Base-by-base conservation (phyloP, 352 stramenopile genomes). In the Pythium aristosporum region DNA sequence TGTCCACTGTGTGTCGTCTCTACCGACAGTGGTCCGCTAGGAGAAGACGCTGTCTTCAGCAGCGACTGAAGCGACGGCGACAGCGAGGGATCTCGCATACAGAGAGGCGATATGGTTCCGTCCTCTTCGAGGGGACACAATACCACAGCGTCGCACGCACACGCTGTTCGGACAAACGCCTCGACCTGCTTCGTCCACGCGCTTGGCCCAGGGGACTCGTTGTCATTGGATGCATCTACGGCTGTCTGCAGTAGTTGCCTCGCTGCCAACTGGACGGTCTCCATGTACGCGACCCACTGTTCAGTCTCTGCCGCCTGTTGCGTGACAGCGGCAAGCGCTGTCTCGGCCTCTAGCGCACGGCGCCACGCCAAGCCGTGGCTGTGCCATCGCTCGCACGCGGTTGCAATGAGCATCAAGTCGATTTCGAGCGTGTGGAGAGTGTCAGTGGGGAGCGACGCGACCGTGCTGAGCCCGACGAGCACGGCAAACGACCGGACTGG, bases 201-300 rank as follows among this genome's bases (percentile, higher is more conserved):
- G 8, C 28, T 16, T 5, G 11, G 6, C 39, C 39, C 42, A 15
- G 36, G 3, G 16, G 32, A 13, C 16, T 18, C 30, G 36, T 13
- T 9, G 0, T 21, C 21, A 32, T 46, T 32, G 8, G 21, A 23
- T 34, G 5, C 16, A 28, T 43, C 28, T 23, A 47, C 0, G 3
- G 56, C 32, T 6, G 21, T 13, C 2, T 43, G 10, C 10, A 66
- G 21, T 6, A 66, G 21, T 39, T 20, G 23, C 30, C 54, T 30
- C 5, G 42, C 42, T 41, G 53, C 15, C 2, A 36, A 18, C 5
- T 55, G 21, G 8, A 6, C 36, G 4, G 10, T 37, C 12, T 64
- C 44, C 25, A 53, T n/a, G n/a, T 64, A 64, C 18, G 50, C 30
- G 13, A 55, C 55, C 63, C 63, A 69, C 42, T 69, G 55, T 41